phyloP scores from a whole-genome alignment of 306 rosid genomes.

The Styphnolobium japonicum region DNA sequence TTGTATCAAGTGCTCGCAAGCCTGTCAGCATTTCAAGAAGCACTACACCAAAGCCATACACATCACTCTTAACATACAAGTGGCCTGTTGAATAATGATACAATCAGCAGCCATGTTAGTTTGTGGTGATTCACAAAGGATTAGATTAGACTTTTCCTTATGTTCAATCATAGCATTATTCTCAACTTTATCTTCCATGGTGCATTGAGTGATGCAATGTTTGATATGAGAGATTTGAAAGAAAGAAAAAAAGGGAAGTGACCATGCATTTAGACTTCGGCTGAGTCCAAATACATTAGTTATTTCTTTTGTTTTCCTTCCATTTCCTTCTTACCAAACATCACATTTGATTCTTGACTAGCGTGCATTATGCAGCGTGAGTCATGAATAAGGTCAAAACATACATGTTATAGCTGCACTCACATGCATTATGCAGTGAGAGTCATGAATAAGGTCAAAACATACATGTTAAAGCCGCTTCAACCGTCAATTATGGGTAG shows the following conservation, averaged over 20 bases:
- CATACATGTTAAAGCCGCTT: background rate
- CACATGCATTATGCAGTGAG: background rate
- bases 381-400: constrained; percentile 3
- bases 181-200: background rate
- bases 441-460: constrained; percentile 9
- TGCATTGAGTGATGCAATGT: background rate
- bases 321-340: background rate
- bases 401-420: too few species aligned
- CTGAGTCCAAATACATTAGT: background rate
- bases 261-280: background rate
- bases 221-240: background rate
- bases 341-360: background rate
- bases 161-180: background rate
- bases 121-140: background rate
- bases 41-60: constrained; percentile 89
- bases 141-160: background rate
- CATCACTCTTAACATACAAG: constrained; percentile 88
- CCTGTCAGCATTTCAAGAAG: constrained; percentile 75
- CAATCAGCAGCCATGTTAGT: constrained; percentile 12
- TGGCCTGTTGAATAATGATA: constrained; percentile 59
- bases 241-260: background rate
- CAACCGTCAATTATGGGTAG: background rate
- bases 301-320: background rate
- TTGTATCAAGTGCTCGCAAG: constrained; percentile 51
- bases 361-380: background rate